Conservation (phyloP, 108 stramenopile species). For the Cyclotella cryptica region DNA sequence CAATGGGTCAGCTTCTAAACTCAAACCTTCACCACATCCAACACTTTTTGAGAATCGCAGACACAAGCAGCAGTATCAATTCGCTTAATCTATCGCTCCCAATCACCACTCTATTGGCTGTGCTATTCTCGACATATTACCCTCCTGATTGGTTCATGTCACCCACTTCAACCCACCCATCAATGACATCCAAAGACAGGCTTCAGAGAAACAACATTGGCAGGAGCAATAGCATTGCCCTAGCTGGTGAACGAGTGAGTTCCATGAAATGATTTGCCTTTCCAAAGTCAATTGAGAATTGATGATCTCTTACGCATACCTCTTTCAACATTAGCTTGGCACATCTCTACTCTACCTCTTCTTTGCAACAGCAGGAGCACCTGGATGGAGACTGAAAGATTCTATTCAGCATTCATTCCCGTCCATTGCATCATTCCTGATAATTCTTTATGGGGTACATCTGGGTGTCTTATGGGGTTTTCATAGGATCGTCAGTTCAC, state of each 20-base stretch:
- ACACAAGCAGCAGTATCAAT: conserved; percentile 41
- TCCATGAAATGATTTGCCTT: not conserved
- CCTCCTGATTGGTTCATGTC: conserved; percentile 40
- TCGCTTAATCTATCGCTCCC: conserved; percentile 60
- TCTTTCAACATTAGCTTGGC: conserved; percentile 56
- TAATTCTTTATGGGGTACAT: conserved; percentile 71
- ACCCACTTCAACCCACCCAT: conserved; percentile 23
- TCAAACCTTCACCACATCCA: conserved; percentile 24
- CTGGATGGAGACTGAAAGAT: conserved; percentile 73
- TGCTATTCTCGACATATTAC: conserved; percentile 62
- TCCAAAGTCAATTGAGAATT: not conserved
- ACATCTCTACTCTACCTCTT: conserved; percentile 76
- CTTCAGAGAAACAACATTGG: not conserved
- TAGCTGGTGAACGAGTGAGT: conserved; percentile 42
- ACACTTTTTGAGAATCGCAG: not conserved
- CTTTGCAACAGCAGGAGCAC: conserved; percentile 87
- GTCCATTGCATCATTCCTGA: conserved; percentile 67
- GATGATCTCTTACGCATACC: not conserved
- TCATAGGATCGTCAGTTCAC: conserved; percentile 33
- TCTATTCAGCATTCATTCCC: conserved; percentile 66
- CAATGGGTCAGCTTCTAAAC: conserved; percentile 31
- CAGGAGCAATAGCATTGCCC: conserved; percentile 27
- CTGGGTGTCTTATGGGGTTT: conserved; percentile 54
- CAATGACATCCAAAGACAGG: not conserved
- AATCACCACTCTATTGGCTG: conserved; percentile 65